Evolutionary conservation across 192 early-diverging fungal species (phyloP).

Genomic region (Coemansia furcata): DNA sequence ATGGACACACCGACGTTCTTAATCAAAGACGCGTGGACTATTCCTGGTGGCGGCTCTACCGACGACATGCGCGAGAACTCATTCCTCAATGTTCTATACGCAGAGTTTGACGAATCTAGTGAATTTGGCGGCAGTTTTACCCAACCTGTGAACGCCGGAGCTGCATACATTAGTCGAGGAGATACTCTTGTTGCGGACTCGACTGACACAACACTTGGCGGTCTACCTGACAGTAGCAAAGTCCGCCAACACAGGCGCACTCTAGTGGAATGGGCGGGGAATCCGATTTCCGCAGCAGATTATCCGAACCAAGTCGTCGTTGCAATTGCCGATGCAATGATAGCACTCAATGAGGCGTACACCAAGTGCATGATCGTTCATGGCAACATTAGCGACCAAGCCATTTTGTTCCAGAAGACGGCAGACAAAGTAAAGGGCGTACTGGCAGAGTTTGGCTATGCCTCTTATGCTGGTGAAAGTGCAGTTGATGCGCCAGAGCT

Average conservation of each 20-base stretch:
- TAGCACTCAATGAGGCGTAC: background rate
- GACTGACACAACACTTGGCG: conserved; percentile 3
- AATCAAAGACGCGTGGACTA: too few relatives aligned
- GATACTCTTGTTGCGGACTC: background rate
- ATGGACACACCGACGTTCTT: too few relatives aligned
- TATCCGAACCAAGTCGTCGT: conserved; percentile 13
- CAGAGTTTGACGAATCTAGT: background rate
- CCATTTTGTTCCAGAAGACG: background rate
- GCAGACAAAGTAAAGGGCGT: background rate
- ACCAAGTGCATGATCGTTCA: background rate
- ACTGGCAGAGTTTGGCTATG: background rate
- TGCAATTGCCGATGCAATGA: conserved; percentile 22
- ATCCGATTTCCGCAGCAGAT: background rate
- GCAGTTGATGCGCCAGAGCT: too few relatives aligned
- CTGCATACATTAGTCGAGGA: background rate
- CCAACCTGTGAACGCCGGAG: background rate
- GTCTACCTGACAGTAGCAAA: background rate
- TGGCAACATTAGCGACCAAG: background rate
- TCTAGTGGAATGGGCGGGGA: conserved; percentile 6
- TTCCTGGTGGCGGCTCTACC: too few relatives aligned
- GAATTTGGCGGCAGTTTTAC: too few relatives aligned
- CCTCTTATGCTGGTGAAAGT: background rate
- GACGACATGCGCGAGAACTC: background rate
- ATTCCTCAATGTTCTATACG: background rate
- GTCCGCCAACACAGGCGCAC: conserved; percentile 9